These are phyloP conservation scores for Rhododendron ferrugineum DNA, from an alignment of 148 eudicot species.

Conservation along the genomic window DNA sequence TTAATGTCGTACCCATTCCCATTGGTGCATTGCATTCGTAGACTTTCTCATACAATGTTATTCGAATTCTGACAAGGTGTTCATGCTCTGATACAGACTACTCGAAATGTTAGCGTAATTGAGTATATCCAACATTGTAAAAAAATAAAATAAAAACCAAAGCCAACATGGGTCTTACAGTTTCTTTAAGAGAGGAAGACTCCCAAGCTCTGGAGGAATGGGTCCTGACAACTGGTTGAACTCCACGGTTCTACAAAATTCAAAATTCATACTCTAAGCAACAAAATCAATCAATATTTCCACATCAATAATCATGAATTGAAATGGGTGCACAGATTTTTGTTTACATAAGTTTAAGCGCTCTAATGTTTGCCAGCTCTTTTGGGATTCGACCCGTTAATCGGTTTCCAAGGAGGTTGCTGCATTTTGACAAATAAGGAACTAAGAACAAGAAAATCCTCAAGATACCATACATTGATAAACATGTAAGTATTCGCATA, in stretches of 20 bases:
- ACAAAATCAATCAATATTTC: neutral
- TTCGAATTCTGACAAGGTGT: neutral
- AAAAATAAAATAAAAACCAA: neutral
- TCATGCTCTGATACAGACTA: neutral
- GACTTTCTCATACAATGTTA: neutral
- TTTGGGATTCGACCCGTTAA: constrained; percentile 29
- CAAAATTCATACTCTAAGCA: neutral
- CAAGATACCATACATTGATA: neutral
- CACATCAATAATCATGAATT: neutral
- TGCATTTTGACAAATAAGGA: neutral
- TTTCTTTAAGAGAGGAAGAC: constrained; percentile 17
- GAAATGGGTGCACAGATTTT: neutral
- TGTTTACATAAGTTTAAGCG: constrained; percentile 27
- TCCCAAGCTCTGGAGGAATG: constrained; percentile 30
- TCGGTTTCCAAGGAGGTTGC: constrained; percentile 32
- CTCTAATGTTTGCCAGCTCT: constrained; percentile 30
- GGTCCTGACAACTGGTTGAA: constrained; percentile 33
- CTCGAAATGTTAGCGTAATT: neutral
- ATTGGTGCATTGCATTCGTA: neutral
- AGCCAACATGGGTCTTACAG: constrained; percentile 22
- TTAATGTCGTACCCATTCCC: neutral
- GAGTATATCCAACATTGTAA: neutral
- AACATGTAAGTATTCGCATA: neutral
- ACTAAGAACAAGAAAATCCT: neutral
- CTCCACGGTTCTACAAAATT: constrained; percentile 18